Evolutionary conservation across 129 eudicot genomes (phyloP).

Genomic region (Artemisia argyi): DNA sequence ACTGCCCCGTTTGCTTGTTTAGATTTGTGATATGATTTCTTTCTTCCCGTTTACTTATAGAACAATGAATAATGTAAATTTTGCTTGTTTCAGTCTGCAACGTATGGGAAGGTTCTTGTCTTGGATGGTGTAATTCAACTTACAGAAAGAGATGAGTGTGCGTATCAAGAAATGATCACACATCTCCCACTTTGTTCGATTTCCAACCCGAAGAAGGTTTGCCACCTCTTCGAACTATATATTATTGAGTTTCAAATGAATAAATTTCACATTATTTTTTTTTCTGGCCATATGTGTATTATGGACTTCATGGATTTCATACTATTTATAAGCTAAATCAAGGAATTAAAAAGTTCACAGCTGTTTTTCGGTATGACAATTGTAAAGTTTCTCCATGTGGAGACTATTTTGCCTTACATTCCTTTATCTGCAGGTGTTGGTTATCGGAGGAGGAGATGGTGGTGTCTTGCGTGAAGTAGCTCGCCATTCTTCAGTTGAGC

Average conservation of each 20-base stretch:
- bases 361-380: not conserved
- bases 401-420: not conserved
- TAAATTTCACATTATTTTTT: not conserved
- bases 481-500: conserved; percentile 88
- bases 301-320: not conserved
- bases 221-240: not conserved
- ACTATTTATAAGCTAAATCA: not conserved
- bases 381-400: not conserved
- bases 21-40: no score
- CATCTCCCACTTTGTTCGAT: conserved; percentile 97
- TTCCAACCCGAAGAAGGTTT: conserved; percentile 89
- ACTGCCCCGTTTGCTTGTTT: not conserved
- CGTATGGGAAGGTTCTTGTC: conserved; percentile 96
- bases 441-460: conserved; percentile 99
- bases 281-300: not conserved
- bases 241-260: not conserved
- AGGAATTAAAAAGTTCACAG: not conserved
- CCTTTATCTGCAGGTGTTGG: conserved; percentile 59
- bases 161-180: conserved; percentile 96
- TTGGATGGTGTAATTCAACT: conserved; percentile 98
- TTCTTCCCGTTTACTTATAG: not conserved
- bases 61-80: conserved; percentile 1
- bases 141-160: conserved; percentile 98
- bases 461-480: conserved; percentile 96
- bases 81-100: conserved; percentile 65